Base-by-base conservation (phyloP, 1,139 yeast species). In the Sugiyamaella novakii region DNA sequence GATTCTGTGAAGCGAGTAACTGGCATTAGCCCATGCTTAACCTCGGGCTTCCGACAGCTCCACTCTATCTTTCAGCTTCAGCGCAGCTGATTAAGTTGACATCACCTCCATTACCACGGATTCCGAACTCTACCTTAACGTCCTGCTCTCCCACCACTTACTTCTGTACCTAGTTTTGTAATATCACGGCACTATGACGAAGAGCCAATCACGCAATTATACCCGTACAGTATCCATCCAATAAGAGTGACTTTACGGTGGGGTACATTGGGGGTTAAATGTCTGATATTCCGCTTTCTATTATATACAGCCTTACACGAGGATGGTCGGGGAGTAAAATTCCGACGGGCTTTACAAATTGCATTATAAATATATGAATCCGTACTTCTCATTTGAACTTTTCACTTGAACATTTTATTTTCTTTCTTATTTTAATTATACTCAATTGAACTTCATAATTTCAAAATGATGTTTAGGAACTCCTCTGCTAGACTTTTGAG, bases 401-500 rank as follows among this genome's bases (percentile, higher is more conserved):
- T 15, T 31, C 11, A 8, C 35, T 22, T 22, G 25, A 5, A 22
- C 25, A n/a, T n/a, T n/a, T n/a, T n/a, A n/a, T n/a, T n/a, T 22
- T 22, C 25, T 22, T 22, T 8, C 25, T 6, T 31, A 5, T 15
- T 31, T 34, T 34, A 12, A 11, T 11, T 6, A 11, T n/a, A 34
- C n/a, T 18, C 31, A 21, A 34, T 5, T 18, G 22, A 15, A 17
- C 6, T 33, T 17, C n/a, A 17, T n/a, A 29, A 15, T 18, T 11
- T 15, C 18, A 25, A 21, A 25, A 31, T 22, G 30, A 41, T 42
- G 46, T 42, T 42, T 12, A 42, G 39, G 31, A 42, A 34, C 33
- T 18, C 36, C 8, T 24, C 46, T 17, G 25, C 39, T 30, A 42
- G 46, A 33, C 46, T 42, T n/a, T 25, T 42, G 29, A n/a, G n/a